Conservation (phyloP, 163 green algal species). For the Prototheca stagnorum region DNA sequence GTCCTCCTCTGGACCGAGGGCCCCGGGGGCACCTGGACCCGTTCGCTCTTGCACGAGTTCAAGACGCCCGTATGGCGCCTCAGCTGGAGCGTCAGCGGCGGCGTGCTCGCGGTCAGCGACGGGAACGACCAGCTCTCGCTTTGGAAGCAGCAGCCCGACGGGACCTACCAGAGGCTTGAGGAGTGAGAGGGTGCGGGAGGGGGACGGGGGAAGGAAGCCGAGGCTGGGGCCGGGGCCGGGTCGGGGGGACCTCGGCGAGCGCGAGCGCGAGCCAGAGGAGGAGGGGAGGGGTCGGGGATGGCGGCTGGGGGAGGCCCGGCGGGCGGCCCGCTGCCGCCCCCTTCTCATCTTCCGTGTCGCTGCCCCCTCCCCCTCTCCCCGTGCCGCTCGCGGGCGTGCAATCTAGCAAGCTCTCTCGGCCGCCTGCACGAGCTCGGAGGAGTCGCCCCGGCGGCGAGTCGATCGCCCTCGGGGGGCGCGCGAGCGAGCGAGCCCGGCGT, state of each 20-base stretch:
- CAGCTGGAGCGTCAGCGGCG: slow-evolving; percentile 80
- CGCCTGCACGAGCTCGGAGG: too few relatives aligned
- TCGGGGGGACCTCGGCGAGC: not conserved
- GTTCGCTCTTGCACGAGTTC: slow-evolving; percentile 70
- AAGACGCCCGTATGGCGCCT: slow-evolving; percentile 69
- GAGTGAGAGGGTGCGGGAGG: slow-evolving; percentile 5
- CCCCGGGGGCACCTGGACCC: slow-evolving; percentile 39
- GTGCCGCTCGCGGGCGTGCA: too few relatives aligned
- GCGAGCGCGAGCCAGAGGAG: not conserved
- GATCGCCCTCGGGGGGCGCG: too few relatives aligned
- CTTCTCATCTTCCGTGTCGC: too few relatives aligned
- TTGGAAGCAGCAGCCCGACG: slow-evolving; percentile 89
- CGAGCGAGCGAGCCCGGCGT: too few relatives aligned
- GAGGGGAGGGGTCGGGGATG: not conserved
- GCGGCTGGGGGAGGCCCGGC: not conserved
- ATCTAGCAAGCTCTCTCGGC: too few relatives aligned
- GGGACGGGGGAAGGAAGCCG: not conserved
- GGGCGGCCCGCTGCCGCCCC: not conserved
- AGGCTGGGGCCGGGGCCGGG: not conserved
- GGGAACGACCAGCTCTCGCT: slow-evolving; percentile 66
- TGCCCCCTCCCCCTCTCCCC: too few relatives aligned
- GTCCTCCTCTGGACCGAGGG: slow-evolving; percentile 58
- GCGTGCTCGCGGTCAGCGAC: slow-evolving; percentile 84
- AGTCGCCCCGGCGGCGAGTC: too few relatives aligned
- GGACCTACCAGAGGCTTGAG: slow-evolving; percentile 66